Conservation (phyloP, 1,284 basidiomycete species). For the Fomitopsis palustris region DNA sequence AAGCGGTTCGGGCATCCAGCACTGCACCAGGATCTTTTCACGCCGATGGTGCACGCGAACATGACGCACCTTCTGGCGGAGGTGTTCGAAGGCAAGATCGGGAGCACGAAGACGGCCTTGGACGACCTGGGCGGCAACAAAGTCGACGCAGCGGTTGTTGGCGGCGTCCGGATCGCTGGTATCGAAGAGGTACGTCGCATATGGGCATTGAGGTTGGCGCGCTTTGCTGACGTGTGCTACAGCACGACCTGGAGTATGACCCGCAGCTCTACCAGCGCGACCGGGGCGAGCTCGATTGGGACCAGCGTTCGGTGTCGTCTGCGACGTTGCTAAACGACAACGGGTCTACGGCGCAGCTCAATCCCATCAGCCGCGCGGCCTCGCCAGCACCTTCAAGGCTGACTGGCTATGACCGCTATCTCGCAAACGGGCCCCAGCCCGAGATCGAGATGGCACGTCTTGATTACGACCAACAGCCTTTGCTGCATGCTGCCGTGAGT, state of each 20-base stretch:
- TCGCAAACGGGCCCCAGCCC: conserved; percentile 39
- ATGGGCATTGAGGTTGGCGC: neutral
- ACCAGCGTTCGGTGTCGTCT: conserved; percentile 66
- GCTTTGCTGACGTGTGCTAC: neutral
- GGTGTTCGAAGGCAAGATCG: conserved; percentile 73
- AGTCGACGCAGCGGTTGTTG: conserved; percentile 67
- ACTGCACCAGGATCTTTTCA: conserved; percentile 76
- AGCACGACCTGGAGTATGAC: conserved; percentile 76
- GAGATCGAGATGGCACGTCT: conserved; percentile 58
- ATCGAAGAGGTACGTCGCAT: conserved; percentile 55
- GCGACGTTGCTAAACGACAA: conserved; percentile 45
- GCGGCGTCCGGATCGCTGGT: conserved; percentile 75
- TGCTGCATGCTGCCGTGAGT: conserved; percentile 37
- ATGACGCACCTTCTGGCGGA: conserved; percentile 75
- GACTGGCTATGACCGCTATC: conserved; percentile 51
- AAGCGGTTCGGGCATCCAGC: conserved; percentile 87
- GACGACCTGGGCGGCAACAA: conserved; percentile 74
- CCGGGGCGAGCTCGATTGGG: conserved; percentile 79
- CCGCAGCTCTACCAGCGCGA: conserved; percentile 70
- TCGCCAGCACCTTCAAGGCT: conserved; percentile 41
- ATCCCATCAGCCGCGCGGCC: conserved; percentile 35
- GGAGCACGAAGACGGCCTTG: conserved; percentile 56
- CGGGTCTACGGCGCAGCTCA: conserved; percentile 40
- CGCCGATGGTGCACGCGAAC: conserved; percentile 84
- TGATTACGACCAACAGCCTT: conserved; percentile 50